phyloP scores from a whole-genome alignment of 2,329 filamentous ascomycete species.

The Byssochlamys sp. region DNA sequence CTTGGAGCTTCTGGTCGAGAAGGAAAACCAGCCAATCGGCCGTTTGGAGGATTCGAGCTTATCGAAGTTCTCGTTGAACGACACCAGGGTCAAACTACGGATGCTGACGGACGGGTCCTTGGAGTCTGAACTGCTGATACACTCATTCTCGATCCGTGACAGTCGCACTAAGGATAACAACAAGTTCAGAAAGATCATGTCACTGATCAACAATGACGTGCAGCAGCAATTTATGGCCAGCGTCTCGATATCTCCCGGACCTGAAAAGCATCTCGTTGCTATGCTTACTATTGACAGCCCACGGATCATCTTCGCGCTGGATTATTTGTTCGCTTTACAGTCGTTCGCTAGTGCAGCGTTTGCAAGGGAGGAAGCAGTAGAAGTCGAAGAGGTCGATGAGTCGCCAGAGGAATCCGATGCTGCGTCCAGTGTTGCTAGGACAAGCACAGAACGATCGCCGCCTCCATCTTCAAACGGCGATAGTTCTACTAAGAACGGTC shows the following conservation, averaged over 20 bases:
- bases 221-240: constrained; percentile 96
- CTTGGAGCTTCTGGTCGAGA: constrained; percentile 72
- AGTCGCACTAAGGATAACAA: constrained; percentile 81
- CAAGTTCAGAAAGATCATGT: constrained; percentile 97
- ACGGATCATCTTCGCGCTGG: constrained; percentile 83
- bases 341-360: constrained; percentile 67
- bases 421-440: constrained; percentile 18
- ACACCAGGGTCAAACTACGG: constrained; percentile 80
- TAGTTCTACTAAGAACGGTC: constrained; percentile 30
- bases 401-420: constrained; percentile 27
- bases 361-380: constrained; percentile 41
- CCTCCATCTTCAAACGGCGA: constrained; percentile 18
- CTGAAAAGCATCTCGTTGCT: constrained; percentile 72
- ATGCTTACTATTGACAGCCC: constrained; percentile 93
- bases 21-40: constrained; percentile 66
- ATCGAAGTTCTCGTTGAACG: constrained; percentile 86
- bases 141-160: constrained; percentile 89
- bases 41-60: constrained; percentile 70
- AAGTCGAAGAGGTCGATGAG: constrained; percentile 25
- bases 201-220: constrained; percentile 83
- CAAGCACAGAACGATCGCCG: constrained; percentile 17
- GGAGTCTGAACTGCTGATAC: constrained; percentile 84
- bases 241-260: constrained; percentile 78
- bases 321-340: constrained; percentile 87
- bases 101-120: constrained; percentile 87